Conservation (phyloP, 495 filamentous ascomycete genomes). For the Penicillium ochrochloron region DNA sequence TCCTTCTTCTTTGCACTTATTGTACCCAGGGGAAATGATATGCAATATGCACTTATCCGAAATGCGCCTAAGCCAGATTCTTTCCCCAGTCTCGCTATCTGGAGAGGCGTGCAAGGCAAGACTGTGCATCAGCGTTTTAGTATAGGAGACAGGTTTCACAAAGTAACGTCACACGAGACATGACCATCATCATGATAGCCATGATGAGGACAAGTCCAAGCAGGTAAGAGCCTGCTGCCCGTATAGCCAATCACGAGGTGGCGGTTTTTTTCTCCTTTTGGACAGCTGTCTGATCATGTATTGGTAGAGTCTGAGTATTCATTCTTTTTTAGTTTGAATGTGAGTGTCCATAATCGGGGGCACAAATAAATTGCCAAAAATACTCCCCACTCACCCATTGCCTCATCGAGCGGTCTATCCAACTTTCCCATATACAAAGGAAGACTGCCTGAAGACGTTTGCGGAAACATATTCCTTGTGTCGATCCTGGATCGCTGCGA, state of each 20-base stretch:
- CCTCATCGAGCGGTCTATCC: conserved; percentile 2
- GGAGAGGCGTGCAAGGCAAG: conserved; percentile 25
- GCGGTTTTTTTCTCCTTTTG: conserved; percentile 7
- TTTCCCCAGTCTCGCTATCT: conserved; percentile 12
- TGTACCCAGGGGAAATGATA: conserved; percentile 33
- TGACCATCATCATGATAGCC: conserved; percentile 32
- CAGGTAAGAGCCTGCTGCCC: conserved; percentile 23
- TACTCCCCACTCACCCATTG: not conserved
- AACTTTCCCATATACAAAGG: conserved; percentile 8
- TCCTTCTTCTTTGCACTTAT: conserved; percentile 13
- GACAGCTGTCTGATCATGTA: conserved; percentile 1
- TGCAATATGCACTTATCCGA: conserved; percentile 39
- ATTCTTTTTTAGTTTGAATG: not conserved
- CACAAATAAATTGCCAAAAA: not conserved
- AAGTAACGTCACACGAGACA: conserved; percentile 43
- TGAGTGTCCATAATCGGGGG: not conserved
- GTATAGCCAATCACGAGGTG: conserved; percentile 25
- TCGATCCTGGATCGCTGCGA: conserved; percentile 23
- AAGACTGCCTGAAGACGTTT: conserved; percentile 31
- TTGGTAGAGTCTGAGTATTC: not conserved
- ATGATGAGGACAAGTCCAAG: conserved; percentile 29
- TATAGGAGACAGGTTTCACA: conserved; percentile 37
- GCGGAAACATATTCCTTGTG: conserved; percentile 27
- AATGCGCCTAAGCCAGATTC: conserved; percentile 27
- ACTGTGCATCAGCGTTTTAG: conserved; percentile 31